Base-by-base conservation (phyloP, 169 alveolate species). In the Perkinsus marinus region DNA sequence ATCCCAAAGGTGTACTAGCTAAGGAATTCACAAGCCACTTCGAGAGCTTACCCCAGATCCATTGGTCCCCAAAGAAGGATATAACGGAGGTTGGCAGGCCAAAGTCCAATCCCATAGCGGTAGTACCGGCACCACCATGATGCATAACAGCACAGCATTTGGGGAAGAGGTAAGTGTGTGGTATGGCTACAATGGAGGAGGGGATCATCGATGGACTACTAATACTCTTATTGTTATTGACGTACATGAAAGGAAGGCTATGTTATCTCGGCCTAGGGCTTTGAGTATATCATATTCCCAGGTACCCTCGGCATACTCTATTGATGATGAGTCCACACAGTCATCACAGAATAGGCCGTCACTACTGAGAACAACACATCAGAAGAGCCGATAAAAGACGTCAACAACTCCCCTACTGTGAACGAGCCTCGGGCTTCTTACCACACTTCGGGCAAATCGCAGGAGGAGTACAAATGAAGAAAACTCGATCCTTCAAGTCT, bases 71-170 rank as follows among this genome's bases (percentile, higher is more conserved):
- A 37, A 89, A 89, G 46, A 89, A 89, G 10, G 91, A n/a, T n/a
- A 89, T 41, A 17, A 89, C 37, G 68, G 34, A 38, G 43, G 91
- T 89, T 7, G 91, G 91, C 22, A 22, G 43, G 91, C 91, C 91
- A 38, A 41, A 39, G 68, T 38, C 38, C 57, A 89, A 38, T 3
- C 91, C 91, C 43, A 41, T 41, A 38, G 91, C 91, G 3, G 91
- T 89, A 16, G 91, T 89, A 41, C 91, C 91, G 6, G 91, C 91
- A 30, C 91, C 91, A 0, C 91, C 91, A 38, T 89, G 91, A 89
- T 89, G 91, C 68, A 39, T 38, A 9, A 89, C 91, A 41, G 91
- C 91, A n/a, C 38, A 39, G 34, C 91, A 89, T 17, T 38, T 39
- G 37, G 91, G 91, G 46, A 89, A 89, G 0, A 89, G 91, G 30